These are phyloP conservation scores for Suillus subalutaceus DNA, from an alignment of 768 basidiomycete species.

Conservation along the genomic window DNA sequence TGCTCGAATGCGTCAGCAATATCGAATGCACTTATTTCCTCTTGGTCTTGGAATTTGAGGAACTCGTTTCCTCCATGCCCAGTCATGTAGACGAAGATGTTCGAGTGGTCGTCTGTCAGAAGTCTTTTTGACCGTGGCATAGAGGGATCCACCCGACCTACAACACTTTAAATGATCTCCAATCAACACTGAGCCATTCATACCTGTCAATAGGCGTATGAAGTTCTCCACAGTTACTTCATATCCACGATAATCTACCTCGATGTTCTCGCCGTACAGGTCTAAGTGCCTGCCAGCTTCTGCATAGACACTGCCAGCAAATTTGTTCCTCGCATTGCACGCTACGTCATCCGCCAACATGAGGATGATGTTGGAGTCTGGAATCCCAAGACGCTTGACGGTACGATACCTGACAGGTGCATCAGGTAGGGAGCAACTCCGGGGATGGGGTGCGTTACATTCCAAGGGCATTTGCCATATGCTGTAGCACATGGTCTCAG, in stretches of 20 bases:
- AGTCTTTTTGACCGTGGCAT: slow-evolving; percentile 92
- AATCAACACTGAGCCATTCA: slow-evolving; percentile 21
- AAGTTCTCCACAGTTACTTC: slow-evolving; percentile 98
- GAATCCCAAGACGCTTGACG: slow-evolving; percentile 96
- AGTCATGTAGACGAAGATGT: slow-evolving; percentile 97
- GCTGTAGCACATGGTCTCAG: slow-evolving; percentile 49
- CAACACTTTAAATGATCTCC: background rate
- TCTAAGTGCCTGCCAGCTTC: slow-evolving; percentile 81
- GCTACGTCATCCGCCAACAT: slow-evolving; percentile 98
- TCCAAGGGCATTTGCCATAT: slow-evolving; percentile 97
- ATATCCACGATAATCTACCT: slow-evolving; percentile 97
- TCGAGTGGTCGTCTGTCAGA: slow-evolving; percentile 86
- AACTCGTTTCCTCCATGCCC: slow-evolving; percentile 99
- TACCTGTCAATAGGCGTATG: slow-evolving; percentile 88
- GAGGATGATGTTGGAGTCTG: slow-evolving; percentile 97
- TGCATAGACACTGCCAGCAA: slow-evolving; percentile 92
- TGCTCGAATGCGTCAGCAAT: slow-evolving; percentile 98
- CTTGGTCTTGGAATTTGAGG: slow-evolving; percentile 98
- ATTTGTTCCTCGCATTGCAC: slow-evolving; percentile 90
- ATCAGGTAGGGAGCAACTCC: slow-evolving; percentile 11
- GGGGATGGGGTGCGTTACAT: slow-evolving; percentile 57
- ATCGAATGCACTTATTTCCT: slow-evolving; percentile 96
- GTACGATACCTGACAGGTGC: slow-evolving; percentile 81
- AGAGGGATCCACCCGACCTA: slow-evolving; percentile 83
- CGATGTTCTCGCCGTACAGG: slow-evolving; percentile 94